These are phyloP conservation scores for Cinchona pubescens DNA, from an alignment of 257 asterid species.

Conservation along the genomic window DNA sequence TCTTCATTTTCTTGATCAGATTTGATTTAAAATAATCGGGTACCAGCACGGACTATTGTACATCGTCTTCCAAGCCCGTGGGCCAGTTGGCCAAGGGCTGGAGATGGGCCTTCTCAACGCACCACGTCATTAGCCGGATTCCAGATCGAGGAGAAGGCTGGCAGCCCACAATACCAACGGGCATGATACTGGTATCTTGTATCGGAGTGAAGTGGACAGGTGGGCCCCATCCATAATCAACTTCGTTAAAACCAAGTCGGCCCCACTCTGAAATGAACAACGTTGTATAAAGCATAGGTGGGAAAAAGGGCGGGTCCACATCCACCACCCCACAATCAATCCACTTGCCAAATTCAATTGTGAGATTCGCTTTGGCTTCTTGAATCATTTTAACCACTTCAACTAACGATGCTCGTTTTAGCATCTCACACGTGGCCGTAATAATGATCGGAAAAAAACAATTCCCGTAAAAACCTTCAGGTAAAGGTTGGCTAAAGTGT, in stretches of 20 bases:
- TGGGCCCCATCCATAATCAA: constrained; percentile 57
- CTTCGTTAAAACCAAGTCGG: constrained; percentile 48
- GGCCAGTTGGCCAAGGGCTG: constrained; percentile 10
- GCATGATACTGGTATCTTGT: constrained; percentile 45
- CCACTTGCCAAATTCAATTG: not conserved
- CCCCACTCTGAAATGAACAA: constrained; percentile 58
- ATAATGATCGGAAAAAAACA: constrained; percentile 18
- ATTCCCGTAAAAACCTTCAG: constrained; percentile 51
- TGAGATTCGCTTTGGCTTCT: constrained; percentile 18
- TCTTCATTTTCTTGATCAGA: no score
- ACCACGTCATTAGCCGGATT: constrained; percentile 56
- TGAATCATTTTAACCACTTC: constrained; percentile 42
- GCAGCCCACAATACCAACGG: constrained; percentile 40
- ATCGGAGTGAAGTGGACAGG: constrained; percentile 46
- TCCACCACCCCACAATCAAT: not conserved
- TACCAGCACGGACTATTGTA: no score
- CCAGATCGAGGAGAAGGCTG: constrained; percentile 32
- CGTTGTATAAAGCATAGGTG: constrained; percentile 37
- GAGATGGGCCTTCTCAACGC: constrained; percentile 40
- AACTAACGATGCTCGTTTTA: not conserved
- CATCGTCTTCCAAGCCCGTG: not conserved
- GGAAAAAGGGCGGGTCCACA: constrained; percentile 36
- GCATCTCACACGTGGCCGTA: not conserved
- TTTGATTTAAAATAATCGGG: no score
- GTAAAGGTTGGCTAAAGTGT: constrained; percentile 28